phyloP scores from a whole-genome alignment of 441 rosid genomes.

The Aleurites moluccanus region DNA sequence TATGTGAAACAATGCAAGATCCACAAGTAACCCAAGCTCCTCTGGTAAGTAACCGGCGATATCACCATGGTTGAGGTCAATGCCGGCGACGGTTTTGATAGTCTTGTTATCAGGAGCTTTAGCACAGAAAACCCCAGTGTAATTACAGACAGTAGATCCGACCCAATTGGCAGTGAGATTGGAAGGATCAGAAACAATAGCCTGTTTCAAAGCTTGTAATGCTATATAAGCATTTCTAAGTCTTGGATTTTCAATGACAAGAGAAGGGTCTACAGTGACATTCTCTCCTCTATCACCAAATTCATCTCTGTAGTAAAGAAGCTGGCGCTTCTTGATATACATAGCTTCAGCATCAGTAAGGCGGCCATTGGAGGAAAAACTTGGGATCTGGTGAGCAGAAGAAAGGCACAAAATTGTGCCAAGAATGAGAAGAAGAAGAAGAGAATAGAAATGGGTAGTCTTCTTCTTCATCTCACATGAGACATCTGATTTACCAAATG shows the following conservation, averaged over 20 bases:
- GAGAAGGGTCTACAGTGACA: slow-evolving; percentile 71
- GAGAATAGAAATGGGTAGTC: slow-evolving; percentile 23
- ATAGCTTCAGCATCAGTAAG: slow-evolving; percentile 57
- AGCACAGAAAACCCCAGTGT: slow-evolving; percentile 55
- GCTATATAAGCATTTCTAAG: slow-evolving; percentile 76
- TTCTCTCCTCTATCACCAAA: slow-evolving; percentile 82
- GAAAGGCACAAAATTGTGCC: slow-evolving; percentile 21
- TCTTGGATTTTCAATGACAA: slow-evolving; percentile 64
- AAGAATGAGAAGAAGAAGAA: slow-evolving; percentile 24
- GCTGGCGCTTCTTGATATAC: slow-evolving; percentile 75
- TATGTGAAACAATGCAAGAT: too few species aligned
- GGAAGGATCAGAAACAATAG: slow-evolving; percentile 80
- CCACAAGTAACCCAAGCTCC: too few species aligned
- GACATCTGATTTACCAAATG: slow-evolving; percentile 47
- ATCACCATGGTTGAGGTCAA: too few species aligned
- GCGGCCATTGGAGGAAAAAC: slow-evolving; percentile 43
- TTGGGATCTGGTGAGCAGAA: slow-evolving; percentile 27
- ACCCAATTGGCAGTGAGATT: slow-evolving; percentile 70
- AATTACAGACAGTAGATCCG: slow-evolving; percentile 74
- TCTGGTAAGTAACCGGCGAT: too few species aligned
- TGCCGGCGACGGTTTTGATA: too few species aligned
- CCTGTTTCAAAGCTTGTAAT: slow-evolving; percentile 90
- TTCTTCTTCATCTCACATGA: slow-evolving; percentile 68
- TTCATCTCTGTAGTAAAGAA: slow-evolving; percentile 85
- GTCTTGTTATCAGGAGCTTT: too few species aligned